Base-by-base conservation (phyloP, 1,139 yeast genomes). In the Blastobotrys elegans region DNA sequence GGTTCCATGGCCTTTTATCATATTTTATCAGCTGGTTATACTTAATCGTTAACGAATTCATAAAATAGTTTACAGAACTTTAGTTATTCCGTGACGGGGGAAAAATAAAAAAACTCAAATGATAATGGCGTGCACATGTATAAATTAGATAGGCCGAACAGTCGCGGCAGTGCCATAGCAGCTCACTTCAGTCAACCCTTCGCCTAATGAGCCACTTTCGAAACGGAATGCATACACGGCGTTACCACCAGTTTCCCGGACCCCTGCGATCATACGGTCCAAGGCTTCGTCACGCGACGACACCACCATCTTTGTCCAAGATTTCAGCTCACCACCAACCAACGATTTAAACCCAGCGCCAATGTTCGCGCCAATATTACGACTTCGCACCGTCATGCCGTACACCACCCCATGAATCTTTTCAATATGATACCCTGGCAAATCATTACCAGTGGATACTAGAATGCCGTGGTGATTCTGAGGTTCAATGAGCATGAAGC, bases 101-200 rank as follows among this genome's bases (percentile, higher is more conserved):
- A n/a, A n/a, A n/a, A n/a, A n/a, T n/a, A n/a, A n/a, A n/a, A n/a
- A n/a, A n/a, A n/a, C n/a, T n/a, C n/a, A n/a, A n/a, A n/a, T n/a
- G n/a, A n/a, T n/a, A n/a, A n/a, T n/a, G n/a, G n/a, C n/a, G 29
- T 7, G 29, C 29, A 26, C 10, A 26, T 7, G 29, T 26, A 26
- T 11, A 7, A 26, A 8, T 31, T 8, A 36, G 27, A 24, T 24
- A 17, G 55, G 52, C 8, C 39, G 48, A 16, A 48, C 52, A 10
- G 53, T 50, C 10, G 48, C 58, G 1, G 61, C 59, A 2, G 61
- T 57, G 17, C 60, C 61, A 39, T 57, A 57, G 43, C 60, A 56
- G 42, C 60, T 53, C 7, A 57, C 52, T 36, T 56, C 60, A n/a
- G 53, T 51, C 54, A 51, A 51, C 14, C 55, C 56, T 26, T 52